Conservation (phyloP, 2,329 filamentous ascomycete species). For the Cercospora sesami region DNA sequence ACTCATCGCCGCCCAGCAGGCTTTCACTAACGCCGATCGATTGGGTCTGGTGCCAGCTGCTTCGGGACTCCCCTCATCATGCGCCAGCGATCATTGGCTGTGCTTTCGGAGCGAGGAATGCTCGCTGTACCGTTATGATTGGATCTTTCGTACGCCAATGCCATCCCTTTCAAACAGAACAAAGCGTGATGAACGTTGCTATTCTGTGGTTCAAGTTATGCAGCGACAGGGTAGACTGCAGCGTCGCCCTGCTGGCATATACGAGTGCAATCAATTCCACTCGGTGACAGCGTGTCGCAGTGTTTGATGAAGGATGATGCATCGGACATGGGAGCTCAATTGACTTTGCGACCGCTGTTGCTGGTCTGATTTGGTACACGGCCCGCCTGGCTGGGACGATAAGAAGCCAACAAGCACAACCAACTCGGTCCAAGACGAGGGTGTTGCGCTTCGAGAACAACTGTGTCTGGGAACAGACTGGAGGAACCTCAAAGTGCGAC, state of each 20-base stretch:
- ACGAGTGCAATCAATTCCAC: background rate
- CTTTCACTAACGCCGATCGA: slow-evolving; percentile 10
- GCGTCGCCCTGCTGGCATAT: background rate
- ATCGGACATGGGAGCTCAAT: background rate
- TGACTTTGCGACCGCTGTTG: background rate
- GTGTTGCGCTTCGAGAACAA: background rate
- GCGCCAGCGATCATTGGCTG: background rate
- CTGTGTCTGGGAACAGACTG: background rate
- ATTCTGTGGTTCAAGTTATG: background rate
- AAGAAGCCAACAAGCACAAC: background rate
- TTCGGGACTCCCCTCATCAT: slow-evolving; percentile 11
- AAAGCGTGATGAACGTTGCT: background rate
- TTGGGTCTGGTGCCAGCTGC: slow-evolving; percentile 6
- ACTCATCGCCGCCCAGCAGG: slow-evolving; percentile 4
- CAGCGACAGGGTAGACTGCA: background rate
- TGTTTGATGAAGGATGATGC: background rate
- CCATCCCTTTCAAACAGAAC: background rate
- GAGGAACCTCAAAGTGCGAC: background rate
- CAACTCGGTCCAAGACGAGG: background rate
- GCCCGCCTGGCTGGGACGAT: too few relatives aligned
- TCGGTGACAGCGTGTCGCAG: background rate
- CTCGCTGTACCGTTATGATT: slow-evolving; percentile 1
- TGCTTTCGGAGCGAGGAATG: background rate
- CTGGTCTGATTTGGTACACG: background rate
- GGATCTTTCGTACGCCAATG: slow-evolving; percentile 11